Percentiles rank a stretch among this genome's conserved stretches.
phyloP scores from a whole-genome alignment of 768 basidiomycete species.

The Coprinopsis strossmayeri region DNA sequence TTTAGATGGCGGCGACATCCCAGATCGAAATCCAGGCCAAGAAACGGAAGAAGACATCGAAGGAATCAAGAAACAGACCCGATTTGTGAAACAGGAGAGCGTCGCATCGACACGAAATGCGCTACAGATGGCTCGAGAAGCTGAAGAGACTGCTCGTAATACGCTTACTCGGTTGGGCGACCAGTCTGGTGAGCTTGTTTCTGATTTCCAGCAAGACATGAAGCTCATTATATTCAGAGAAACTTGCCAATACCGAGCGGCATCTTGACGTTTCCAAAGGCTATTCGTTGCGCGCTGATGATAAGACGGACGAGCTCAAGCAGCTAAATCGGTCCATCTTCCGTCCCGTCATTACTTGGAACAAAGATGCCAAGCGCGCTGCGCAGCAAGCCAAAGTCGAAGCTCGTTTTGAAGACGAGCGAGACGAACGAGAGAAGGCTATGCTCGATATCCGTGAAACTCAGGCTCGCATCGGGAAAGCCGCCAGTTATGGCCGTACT shows the following conservation, averaged over 20 bases:
- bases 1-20: slow-evolving; percentile 51
- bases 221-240: slow-evolving; percentile 47
- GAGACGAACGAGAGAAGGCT: slow-evolving; percentile 74
- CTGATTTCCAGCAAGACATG: not conserved
- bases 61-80: slow-evolving; percentile 90
- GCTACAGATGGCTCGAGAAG: slow-evolving; percentile 87
- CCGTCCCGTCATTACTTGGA: slow-evolving; percentile 84
- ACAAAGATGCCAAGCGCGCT: slow-evolving; percentile 86
- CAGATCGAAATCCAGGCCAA: slow-evolving; percentile 49
- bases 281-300: slow-evolving; percentile 81
- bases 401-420: slow-evolving; percentile 83
- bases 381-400: slow-evolving; percentile 82
- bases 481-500: slow-evolving; percentile 53
- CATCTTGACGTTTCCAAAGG: slow-evolving; percentile 91
- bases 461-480: slow-evolving; percentile 78
- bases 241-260: slow-evolving; percentile 89
- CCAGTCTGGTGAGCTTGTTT: slow-evolving; percentile 68
- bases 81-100: slow-evolving; percentile 86
- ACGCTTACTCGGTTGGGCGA: slow-evolving; percentile 81
- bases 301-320: slow-evolving; percentile 90
- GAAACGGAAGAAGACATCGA: slow-evolving; percentile 87
- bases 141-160: slow-evolving; percentile 89
- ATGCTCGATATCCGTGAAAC: slow-evolving; percentile 83
- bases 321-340: slow-evolving; percentile 94
- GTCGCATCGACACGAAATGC: slow-evolving; percentile 89